Base-by-base conservation (phyloP, 257 asterid genomes). In the Solanum pinnatisectum region DNA sequence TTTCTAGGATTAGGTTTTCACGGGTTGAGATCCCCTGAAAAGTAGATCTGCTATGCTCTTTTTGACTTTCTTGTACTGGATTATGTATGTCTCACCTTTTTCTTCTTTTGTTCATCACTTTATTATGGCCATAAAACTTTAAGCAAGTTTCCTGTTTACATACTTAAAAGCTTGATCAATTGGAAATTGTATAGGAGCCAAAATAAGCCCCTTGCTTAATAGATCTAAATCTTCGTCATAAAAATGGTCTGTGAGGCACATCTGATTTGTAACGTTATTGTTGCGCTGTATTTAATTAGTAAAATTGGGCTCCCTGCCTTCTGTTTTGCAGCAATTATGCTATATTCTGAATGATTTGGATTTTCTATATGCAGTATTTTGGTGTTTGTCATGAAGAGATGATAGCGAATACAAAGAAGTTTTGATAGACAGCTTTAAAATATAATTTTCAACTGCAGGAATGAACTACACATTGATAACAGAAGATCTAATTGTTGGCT, bases 391-490 rank as follows among this genome's bases (percentile, higher is more conserved):
- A 81, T 4, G 27, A 81, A 81, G 40, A 27, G 85, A 27, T 10
- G 40, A 27, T 46, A 18, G 15, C 12, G 6, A 13, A 14, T 37
- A 40, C 40, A 27, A 25, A 5, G 27, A 79, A 16, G 83, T 7
- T 22, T 87, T 23, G 23, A 87, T 36, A 67, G 77, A 52, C 59
- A 52, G 77, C 87, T 91, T 71, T 91, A 63, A n/a, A 56, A 79
- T 72, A 36, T 77, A 20, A 18, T 70, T 84, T 46, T 87, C 86
- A 87, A 82, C 63, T 83, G 90, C 96, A 96, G 99, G 99, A 40
- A 96, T 96, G 99, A 96, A 94, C 94, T 95, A 96, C 86, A 93
- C 98, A 20, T 86, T 94, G 93, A 96, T 96, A 91, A 94, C 97
- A 12, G 98, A 96, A 78, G 89, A 93, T 87, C 91, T 96, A 87